Base-by-base conservation (phyloP, 306 rosid species). In the Corylus heterophylla region DNA sequence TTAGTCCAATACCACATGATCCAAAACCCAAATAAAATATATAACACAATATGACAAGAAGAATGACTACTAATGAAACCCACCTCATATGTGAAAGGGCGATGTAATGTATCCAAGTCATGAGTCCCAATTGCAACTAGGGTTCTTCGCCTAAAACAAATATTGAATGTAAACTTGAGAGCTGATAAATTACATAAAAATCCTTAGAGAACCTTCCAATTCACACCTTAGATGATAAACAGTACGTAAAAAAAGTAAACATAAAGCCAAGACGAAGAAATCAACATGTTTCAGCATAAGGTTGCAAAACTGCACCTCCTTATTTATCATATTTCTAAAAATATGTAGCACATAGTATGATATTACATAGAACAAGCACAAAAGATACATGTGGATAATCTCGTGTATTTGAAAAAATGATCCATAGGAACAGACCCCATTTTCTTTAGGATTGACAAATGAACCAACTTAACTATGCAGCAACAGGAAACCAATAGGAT, bases 61-160 rank as follows among this genome's bases (percentile, higher is more conserved):
- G 47, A 49, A 48, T 12, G 12, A 13, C 56, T 12, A 71, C 27
- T 56, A 37, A 29, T 25, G 81, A 76, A 88, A 75, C 82, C 50
- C 81, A 94, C 98, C 97, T 95, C 98, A 84, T 95, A 92, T 29
- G 98, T 86, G 85, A 92, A 95, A 56, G 98, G 98, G 73, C 88
- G 85, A 80, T 89, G 85, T 80, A 95, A 80, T 68, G 81, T 91
- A 76, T 95, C 98, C 87, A 95, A 84, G 83, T 95, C 98, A 81
- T 95, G 98, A 74, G 98, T 95, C 68, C 98, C 98, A 75, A 95
- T 95, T 59, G 98, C 98, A 80, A 92, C 98, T 11, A 95, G 92
- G 25, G 98, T 91, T 89, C 98, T 90, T 82, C 93, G 88, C 86
- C 98, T 94, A 79, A 68, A 80, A 70, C 8, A 77, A 67, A 69